Evolutionary conservation across 345 rosid genomes (phyloP).

Genomic region (Lepidium aucheri): DNA sequence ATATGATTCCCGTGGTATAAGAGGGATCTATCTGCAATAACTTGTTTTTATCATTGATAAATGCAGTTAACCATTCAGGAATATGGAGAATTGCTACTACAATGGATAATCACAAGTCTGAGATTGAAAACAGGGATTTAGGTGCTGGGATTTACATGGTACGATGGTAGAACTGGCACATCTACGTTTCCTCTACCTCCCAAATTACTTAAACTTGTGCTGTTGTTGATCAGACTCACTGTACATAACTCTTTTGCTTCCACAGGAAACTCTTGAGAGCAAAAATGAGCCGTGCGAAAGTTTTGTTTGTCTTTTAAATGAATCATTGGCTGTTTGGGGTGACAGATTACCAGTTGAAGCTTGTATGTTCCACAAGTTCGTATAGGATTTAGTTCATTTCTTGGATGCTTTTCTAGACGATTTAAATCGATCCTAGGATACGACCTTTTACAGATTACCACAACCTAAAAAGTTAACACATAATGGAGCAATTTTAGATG

Average conservation of each 20-base stretch:
- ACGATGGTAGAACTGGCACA: too few species aligned
- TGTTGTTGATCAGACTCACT: too few species aligned
- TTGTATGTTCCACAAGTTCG: not conserved
- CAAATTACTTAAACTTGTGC: too few species aligned
- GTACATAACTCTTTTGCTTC: slow-evolving; percentile 15
- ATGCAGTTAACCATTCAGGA: slow-evolving; percentile 68
- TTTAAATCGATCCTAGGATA: not conserved
- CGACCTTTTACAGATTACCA: not conserved
- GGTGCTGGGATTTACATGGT: too few species aligned
- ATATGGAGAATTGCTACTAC: slow-evolving; percentile 72
- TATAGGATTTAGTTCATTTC: not conserved
- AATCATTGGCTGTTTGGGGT: slow-evolving; percentile 64
- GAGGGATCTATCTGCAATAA: not conserved
- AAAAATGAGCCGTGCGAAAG: slow-evolving; percentile 55
- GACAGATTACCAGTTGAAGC: slow-evolving; percentile 62
- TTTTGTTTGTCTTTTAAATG: slow-evolving; percentile 51
- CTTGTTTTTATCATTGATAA: not conserved
- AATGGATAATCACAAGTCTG: too few species aligned
- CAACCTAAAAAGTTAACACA: not conserved
- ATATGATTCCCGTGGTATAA: not conserved
- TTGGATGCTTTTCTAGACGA: too few species aligned
- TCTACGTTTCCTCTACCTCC: too few species aligned
- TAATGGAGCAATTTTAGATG: slow-evolving; percentile 31
- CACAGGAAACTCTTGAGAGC: slow-evolving; percentile 67
- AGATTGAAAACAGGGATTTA: too few species aligned